Evolutionary conservation across 305 asterid species (phyloP), one percentile per base, ranked within the genome.

Genomic region (Fraxinus floribunda): DNA sequence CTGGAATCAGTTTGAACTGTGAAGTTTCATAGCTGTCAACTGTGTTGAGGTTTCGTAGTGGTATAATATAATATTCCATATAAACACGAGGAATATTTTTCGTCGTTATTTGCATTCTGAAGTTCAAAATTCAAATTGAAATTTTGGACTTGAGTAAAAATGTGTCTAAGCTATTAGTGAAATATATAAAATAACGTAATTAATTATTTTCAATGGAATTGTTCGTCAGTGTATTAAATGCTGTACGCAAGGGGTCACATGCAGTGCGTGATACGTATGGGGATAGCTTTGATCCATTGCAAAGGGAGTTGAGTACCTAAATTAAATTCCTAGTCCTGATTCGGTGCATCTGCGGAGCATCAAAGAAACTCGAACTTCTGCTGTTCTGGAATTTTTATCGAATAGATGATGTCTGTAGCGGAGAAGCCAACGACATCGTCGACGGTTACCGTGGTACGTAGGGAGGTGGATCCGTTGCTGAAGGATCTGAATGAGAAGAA

Each of bases 401-500:
- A 82, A n/a, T 11, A 22, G 72, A 24, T 44, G 86, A 93, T 89
- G 95, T 86, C 95, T 30, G 80, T 87, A 82, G 30, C 86, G 87
- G 92, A 88, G 81, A 85, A 86, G 87, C 87, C 74, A 74, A 55
- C 84, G 49, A 46, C 92, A 2, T 36, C 90, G 76, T 55, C 87
- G 78, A 29, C 88, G 44, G 11, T 86, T 55, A 24, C 83, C 80
- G 82, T 35, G 73, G 85, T 52, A 74, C 55, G 6, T 15, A 81
- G 85, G 52, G 90, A 87, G 55, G 89, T 93, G 85, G 98, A 95
- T 94, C 98, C 97, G 85, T 79, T 93, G 91, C 82, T 92, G 49
- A 91, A 78, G 89, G 98, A 95, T 92, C 96, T 95, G 87, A 90
- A 84, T 3, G 98, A 95, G 90, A 91, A 91, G 88, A 95, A 95